These are phyloP conservation scores for Globisporangium middletonii DNA, from an alignment of 352 stramenopile genomes.

Conservation along the genomic window DNA sequence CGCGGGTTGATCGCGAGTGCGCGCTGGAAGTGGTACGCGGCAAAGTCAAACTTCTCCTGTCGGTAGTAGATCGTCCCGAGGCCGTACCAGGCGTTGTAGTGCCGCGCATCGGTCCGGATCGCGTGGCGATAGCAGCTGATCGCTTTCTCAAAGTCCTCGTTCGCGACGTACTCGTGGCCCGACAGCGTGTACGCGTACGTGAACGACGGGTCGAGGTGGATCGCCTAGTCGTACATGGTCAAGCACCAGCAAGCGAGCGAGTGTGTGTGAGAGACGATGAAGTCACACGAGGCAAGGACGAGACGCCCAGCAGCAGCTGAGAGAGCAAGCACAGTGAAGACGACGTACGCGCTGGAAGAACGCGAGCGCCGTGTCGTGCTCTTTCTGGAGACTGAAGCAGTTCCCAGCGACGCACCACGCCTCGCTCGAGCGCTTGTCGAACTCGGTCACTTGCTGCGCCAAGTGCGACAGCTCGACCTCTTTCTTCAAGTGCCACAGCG, in stretches of 20 bases:
- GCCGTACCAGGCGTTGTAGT: constrained; percentile 93
- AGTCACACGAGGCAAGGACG: no score
- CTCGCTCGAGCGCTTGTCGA: constrained; percentile 91
- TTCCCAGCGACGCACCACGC: constrained; percentile 97
- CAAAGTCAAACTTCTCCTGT: constrained; percentile 97
- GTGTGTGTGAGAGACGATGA: no score
- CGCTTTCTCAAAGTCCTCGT: constrained; percentile 98
- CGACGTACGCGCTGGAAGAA: constrained; percentile 91
- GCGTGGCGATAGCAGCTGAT: constrained; percentile 94
- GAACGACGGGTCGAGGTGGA: constrained; percentile 93
- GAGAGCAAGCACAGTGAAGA: not conserved
- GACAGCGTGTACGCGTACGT: constrained; percentile 98
- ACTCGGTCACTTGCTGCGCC: constrained; percentile 90
- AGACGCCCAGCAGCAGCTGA: not conserved
- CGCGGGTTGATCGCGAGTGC: constrained; percentile 93
- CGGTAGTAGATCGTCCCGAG: constrained; percentile 94
- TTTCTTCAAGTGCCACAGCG: constrained; percentile 96
- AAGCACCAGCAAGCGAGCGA: no score
- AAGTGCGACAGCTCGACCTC: constrained; percentile 97
- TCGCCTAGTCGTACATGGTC: constrained; percentile 33
- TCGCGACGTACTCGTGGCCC: constrained; percentile 96
- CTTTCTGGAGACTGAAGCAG: constrained; percentile 97
- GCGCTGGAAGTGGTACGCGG: constrained; percentile 95
- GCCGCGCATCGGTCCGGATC: constrained; percentile 88
- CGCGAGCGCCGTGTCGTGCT: constrained; percentile 93